Percentiles rank a stretch among this genome's conserved stretches.
These are phyloP conservation scores for Astragalus glycyphyllos DNA, from an alignment of 306 rosid genomes.

Conservation along the genomic window DNA sequence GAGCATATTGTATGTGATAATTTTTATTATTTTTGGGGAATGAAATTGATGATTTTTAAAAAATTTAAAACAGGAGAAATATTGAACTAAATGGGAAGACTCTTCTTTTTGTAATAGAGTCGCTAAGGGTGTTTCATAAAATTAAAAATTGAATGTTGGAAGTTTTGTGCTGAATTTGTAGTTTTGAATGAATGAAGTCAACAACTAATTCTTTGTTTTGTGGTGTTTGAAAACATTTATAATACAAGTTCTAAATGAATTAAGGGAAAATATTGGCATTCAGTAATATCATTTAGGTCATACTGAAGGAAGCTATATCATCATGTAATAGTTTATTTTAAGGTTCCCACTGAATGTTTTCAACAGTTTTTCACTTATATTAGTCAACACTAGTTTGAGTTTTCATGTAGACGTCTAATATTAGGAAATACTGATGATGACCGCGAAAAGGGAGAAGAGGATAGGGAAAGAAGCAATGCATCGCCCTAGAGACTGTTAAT, in stretches of 20 bases:
- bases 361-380: constrained; percentile 26
- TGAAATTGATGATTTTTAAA: constrained; percentile 1
- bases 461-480: constrained; percentile 16
- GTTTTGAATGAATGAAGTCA: neutral
- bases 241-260: constrained; percentile 3
- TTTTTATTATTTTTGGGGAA: constrained; percentile 18
- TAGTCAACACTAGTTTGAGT: constrained; percentile 15
- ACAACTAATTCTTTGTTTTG: neutral
- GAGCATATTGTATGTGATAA: constrained; percentile 8
- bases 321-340: neutral
- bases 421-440: constrained; percentile 15
- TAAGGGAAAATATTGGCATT: constrained; percentile 1
- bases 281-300: constrained; percentile 2
- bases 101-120: constrained; percentile 19
- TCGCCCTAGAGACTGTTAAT: constrained; percentile 13
- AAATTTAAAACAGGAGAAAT: constrained; percentile 24
- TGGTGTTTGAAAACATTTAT: constrained; percentile 7
- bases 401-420: constrained; percentile 7
- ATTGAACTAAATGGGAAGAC: neutral
- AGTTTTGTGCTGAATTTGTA: constrained; percentile 1
- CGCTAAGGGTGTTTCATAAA: constrained; percentile 10
- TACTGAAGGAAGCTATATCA: constrained; percentile 1
- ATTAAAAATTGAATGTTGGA: constrained; percentile 15
- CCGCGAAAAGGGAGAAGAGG: neutral
- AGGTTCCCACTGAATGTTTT: constrained; percentile 21